Conservation (phyloP, 129 eudicot species). For the Flaveria brownii region DNA sequence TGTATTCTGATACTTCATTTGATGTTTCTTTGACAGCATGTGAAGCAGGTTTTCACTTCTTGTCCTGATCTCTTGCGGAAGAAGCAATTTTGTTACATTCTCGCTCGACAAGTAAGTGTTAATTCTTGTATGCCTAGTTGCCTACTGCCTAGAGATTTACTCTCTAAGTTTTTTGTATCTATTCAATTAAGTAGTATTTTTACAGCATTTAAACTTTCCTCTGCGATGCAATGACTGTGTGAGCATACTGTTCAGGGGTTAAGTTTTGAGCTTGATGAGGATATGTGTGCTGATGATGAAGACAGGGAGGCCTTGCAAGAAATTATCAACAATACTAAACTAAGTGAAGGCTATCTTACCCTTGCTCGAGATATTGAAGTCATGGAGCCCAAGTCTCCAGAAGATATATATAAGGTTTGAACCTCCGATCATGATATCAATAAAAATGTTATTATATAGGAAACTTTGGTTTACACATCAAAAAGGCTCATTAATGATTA, state of each 20-base stretch:
- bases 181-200: not conserved
- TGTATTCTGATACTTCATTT: slow-evolving; percentile 1
- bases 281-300: slow-evolving; percentile 73
- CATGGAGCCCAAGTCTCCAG: slow-evolving; percentile 99
- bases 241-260: slow-evolving; percentile 51
- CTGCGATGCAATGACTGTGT: slow-evolving; percentile 4
- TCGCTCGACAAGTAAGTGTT: slow-evolving; percentile 89
- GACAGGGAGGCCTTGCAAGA: slow-evolving; percentile 85
- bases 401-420: slow-evolving; percentile 90
- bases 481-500: slow-evolving; percentile 6
- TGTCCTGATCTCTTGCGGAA: slow-evolving; percentile 66
- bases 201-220: not conserved
- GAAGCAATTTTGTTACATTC: slow-evolving; percentile 90
- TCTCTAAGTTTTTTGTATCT: not conserved
- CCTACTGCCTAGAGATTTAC: not conserved
- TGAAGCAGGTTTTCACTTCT: slow-evolving; percentile 70
- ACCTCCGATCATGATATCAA: not conserved
- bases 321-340: slow-evolving; percentile 70
- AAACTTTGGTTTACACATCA: slow-evolving; percentile 5
- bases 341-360: slow-evolving; percentile 92
- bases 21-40: slow-evolving; percentile 59
- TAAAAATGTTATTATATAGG: not conserved
- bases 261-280: slow-evolving; percentile 82
- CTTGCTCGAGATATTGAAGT: slow-evolving; percentile 99
- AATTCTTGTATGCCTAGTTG: not conserved